Base-by-base conservation (phyloP, 768 basidiomycete genomes). In the Hericium rajendrae region DNA sequence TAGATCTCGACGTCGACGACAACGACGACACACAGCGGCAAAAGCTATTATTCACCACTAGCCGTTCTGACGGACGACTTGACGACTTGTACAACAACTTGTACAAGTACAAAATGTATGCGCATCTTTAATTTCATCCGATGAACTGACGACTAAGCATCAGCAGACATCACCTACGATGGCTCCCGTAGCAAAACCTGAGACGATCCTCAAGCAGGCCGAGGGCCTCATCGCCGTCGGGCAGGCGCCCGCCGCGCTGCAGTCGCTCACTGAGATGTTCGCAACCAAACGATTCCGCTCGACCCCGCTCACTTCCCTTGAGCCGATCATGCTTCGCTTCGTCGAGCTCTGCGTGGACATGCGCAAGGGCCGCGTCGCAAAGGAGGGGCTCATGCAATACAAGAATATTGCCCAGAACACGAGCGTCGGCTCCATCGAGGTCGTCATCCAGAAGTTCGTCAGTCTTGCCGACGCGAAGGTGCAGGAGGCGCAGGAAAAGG, bases 341-440 rank as follows among this genome's bases (percentile, higher is more conserved):
- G 84, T 98, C 74, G 91, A 94, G 67, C 88, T 99, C 51, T 98
- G 93, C 69, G 93, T 97, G 59, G 87, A 92, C 60, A 86, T 97
- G 80, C 83, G 92, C 63, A 94, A 94, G 71, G 94, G 94, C 0
- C 81, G 92, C 26, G 86, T 90, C 26, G 94, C 94, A 22, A 94
- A 95, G 71, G 93, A 94, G 68, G 94, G 92, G 22, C 82, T 98
- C 51, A 91, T 95, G 85, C 88, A 92, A 68, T 97, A 91, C 82
- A 97, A 97, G 76, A 97, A 97, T 70, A 93, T 97, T 64, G 93
- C 93, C 0, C 95, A 99, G 67, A 93, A 94, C 65, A 84, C 86
- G 20, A 91, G 83, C 69, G 92, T 97, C 43, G 82, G 81, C 51
- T 91, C 88, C 60, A 94, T 99, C 69, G 95, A 99, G 70, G 76